These are phyloP conservation scores for Aspergillus carlsbadensis DNA, from an alignment of 495 filamentous ascomycete species.

Conservation along the genomic window DNA sequence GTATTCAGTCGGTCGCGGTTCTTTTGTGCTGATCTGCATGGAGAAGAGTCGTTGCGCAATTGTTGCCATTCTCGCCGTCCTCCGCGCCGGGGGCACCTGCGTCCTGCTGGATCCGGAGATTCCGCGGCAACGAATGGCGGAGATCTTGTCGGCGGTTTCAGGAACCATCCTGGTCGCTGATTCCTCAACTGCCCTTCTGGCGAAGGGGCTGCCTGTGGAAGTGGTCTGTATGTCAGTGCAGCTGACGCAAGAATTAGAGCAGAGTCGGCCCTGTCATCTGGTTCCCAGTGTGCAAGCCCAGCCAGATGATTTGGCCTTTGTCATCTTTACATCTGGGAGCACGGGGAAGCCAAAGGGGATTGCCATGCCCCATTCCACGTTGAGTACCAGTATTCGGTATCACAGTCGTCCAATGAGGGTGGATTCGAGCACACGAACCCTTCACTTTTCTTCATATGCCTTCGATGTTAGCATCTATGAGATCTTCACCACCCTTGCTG, in stretches of 20 bases:
- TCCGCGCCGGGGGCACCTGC: background rate
- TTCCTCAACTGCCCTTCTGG: conserved; percentile 18
- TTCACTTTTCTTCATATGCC: conserved; percentile 59
- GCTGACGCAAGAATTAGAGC: conserved; percentile 17
- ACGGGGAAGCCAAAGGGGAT: conserved; percentile 45
- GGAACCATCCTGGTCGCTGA: conserved; percentile 45
- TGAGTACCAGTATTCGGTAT: background rate
- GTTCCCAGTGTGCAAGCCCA: too few relatives aligned
- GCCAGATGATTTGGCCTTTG: conserved; percentile 3
- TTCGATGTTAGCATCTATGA: conserved; percentile 58
- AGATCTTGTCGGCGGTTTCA: conserved; percentile 37
- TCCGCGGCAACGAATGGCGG: background rate
- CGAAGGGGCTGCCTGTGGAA: background rate
- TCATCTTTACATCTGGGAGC: conserved; percentile 38
- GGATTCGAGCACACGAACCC: conserved; percentile 35
- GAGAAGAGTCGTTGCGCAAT: background rate
- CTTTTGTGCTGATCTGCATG: background rate
- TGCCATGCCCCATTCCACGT: conserved; percentile 35
- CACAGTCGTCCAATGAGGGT: background rate
- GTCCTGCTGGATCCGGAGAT: background rate
- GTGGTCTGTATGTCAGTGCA: too few relatives aligned
- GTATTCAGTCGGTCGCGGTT: background rate
- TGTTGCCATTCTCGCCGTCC: background rate
- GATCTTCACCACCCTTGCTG: conserved; percentile 49
- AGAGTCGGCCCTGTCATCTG: background rate